These are phyloP conservation scores for Pulveroboletus ravenelii DNA, from an alignment of 768 basidiomycete species.

Conservation along the genomic window DNA sequence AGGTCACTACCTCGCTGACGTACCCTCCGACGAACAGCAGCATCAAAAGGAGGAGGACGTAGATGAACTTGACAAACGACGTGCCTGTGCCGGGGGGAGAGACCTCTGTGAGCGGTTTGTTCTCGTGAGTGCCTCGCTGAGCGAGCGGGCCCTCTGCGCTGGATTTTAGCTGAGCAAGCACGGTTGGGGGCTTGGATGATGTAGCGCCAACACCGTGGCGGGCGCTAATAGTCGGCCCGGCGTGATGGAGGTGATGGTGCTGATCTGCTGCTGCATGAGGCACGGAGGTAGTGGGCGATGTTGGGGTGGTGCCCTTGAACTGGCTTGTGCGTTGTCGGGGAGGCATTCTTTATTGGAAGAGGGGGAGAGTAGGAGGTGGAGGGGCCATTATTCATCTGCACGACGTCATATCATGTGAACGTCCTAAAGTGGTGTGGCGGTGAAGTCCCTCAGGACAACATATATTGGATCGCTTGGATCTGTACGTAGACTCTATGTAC, in stretches of 20 bases:
- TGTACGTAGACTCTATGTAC: constrained; percentile 7
- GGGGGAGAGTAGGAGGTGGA: not conserved
- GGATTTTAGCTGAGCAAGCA: not conserved
- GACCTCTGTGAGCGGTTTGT: not conserved
- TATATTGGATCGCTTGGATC: too few species aligned
- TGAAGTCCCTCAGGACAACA: too few species aligned
- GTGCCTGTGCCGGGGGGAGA: constrained; percentile 1
- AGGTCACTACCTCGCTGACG: constrained; percentile 39
- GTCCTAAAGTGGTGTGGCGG: too few species aligned
- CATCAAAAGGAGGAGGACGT: constrained; percentile 40
- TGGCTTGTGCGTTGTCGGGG: constrained; percentile 2
- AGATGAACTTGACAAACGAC: constrained; percentile 40
- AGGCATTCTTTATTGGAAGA: constrained; percentile 8
- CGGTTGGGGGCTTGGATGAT: constrained; percentile 9
- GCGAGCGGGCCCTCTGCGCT: not conserved
- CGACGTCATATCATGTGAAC: constrained; percentile 21
- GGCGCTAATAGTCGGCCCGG: constrained; percentile 15
- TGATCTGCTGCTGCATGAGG: constrained; percentile 5
- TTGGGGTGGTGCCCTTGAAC: too few species aligned
- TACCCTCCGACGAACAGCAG: constrained; percentile 47
- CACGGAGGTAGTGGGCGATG: constrained; percentile 5
- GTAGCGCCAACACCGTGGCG: not conserved
- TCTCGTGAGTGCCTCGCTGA: not conserved
- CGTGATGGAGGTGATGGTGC: constrained; percentile 13
- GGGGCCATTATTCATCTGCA: not conserved